These are phyloP conservation scores for Chlorociboria aeruginascens DNA, from an alignment of 495 filamentous ascomycete species.

Conservation along the genomic window DNA sequence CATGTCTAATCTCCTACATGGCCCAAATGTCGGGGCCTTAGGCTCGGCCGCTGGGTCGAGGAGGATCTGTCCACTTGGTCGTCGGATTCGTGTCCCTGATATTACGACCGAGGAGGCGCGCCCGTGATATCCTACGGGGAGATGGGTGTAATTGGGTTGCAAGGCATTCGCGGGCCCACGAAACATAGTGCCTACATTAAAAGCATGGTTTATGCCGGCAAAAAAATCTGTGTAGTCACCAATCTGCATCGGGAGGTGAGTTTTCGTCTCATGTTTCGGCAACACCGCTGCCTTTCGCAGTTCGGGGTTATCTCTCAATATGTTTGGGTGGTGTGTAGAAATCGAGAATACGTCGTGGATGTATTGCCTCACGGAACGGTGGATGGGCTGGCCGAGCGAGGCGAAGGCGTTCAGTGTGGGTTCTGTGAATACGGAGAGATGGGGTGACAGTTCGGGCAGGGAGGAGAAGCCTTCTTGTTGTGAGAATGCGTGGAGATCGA, in stretches of 20 bases:
- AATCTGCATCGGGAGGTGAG: slow-evolving; percentile 75
- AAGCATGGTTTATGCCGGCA: slow-evolving; percentile 82
- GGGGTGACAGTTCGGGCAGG: slow-evolving; percentile 44
- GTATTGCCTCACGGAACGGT: slow-evolving; percentile 58
- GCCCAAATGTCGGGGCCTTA: slow-evolving; percentile 47
- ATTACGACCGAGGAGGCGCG: slow-evolving; percentile 68
- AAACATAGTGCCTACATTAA: slow-evolving; percentile 58
- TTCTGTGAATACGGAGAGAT: slow-evolving; percentile 51
- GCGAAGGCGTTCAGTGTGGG: slow-evolving; percentile 76
- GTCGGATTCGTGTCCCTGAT: slow-evolving; percentile 60
- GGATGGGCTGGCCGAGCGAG: slow-evolving; percentile 56
- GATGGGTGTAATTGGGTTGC: slow-evolving; percentile 81
- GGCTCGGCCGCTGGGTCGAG: slow-evolving; percentile 48
- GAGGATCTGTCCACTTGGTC: slow-evolving; percentile 77
- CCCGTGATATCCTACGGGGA: slow-evolving; percentile 85
- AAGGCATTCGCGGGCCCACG: slow-evolving; percentile 71
- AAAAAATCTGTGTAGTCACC: slow-evolving; percentile 98
- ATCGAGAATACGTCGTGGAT: slow-evolving; percentile 57
- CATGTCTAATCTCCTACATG: slow-evolving; percentile 62
- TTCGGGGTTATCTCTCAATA: slow-evolving; percentile 43
- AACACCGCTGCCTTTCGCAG: slow-evolving; percentile 41
- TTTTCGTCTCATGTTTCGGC: slow-evolving; percentile 45
- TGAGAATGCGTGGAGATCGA: slow-evolving; percentile 60
- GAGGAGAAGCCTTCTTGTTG: slow-evolving; percentile 44
- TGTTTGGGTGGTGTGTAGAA: slow-evolving; percentile 38